Base-by-base conservation (phyloP, 306 rosid genomes). In the Cyamopsis tetragonoloba region DNA sequence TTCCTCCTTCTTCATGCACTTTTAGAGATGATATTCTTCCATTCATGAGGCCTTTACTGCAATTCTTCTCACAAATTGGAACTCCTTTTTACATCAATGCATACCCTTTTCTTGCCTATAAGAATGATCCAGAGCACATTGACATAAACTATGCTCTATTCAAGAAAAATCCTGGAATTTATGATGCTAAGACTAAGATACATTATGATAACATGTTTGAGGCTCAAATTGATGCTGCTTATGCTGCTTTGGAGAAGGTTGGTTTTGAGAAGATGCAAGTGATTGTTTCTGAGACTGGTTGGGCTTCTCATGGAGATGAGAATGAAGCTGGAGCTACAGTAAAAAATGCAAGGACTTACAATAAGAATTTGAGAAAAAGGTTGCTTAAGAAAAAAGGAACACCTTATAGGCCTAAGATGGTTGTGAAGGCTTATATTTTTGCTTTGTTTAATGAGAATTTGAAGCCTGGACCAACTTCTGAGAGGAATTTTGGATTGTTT, bases 81-180 rank as follows among this genome's bases (percentile, higher is more conserved):
- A 68, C 99, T 30, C 99, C 95, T 59, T 95, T 95, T 51, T 90
- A 76, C 79, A 90, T 95, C 18, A 95, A 95, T 31, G 99, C 97
- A 15, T 95, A 95, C 78, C 99, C 99, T 13, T 95, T 95, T 44
- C 37, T 95, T 31, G 99, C 99, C 10, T 95, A 90, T 14, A 95
- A 90, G 75, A 85, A 77, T 68, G 92, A 95, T 19, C 92, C 99
- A 2, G 70, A 85, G 47, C 97, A 88, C 32, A 95, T 95, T 41
- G 84, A 90, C 72, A 34, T 95, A 0, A 77, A 85, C 84, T 95
- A 95, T 60, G 97, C 97, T 0, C 75, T 90, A 9, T 90, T 95
- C 71, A 76, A 86, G 70, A 74, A 77, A 24, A 95, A 75, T 32
- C 78, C 83, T 0, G 99, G 99, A 0, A 81, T 90, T 35, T 55